Conservation (phyloP, 2,329 filamentous ascomycete genomes). For the Elsinoe arachidis region DNA sequence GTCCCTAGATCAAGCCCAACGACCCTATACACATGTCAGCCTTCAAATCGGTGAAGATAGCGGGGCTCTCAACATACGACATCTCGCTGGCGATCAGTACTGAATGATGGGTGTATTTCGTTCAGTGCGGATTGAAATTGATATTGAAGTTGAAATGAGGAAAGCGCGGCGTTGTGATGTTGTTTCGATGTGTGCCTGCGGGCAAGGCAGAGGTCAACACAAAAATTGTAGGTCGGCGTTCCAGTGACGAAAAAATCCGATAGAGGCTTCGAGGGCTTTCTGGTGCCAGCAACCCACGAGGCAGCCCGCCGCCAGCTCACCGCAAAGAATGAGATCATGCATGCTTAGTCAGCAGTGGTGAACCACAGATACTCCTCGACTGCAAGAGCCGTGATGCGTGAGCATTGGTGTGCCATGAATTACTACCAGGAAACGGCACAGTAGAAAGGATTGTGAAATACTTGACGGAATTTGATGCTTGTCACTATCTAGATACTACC, state of each 20-base stretch:
- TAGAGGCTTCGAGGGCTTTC: not conserved
- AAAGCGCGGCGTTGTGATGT: not conserved
- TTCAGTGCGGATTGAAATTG: not conserved
- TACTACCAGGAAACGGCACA: no score
- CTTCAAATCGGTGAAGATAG: not conserved
- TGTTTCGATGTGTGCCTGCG: not conserved
- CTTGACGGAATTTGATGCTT: no score
- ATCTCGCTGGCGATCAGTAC: conserved; percentile 8
- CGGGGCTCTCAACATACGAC: conserved; percentile 14
- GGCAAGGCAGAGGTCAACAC: conserved; percentile 1
- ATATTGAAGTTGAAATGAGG: not conserved
- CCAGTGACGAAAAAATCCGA: not conserved
- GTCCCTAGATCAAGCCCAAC: conserved; percentile 90
- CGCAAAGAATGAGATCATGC: not conserved
- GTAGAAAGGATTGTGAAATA: no score
- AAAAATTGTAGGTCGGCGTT: not conserved
- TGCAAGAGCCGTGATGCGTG: no score
- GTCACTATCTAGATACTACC: no score
- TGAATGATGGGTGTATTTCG: not conserved
- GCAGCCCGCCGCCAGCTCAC: not conserved
- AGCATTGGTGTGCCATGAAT: no score
- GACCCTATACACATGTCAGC: conserved; percentile 20
- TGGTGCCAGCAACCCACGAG: not conserved
- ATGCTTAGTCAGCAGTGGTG: not conserved
- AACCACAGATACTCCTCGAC: no score